Conservation (phyloP, 2,329 filamentous ascomycete species). For the Botrytis tulipae region DNA sequence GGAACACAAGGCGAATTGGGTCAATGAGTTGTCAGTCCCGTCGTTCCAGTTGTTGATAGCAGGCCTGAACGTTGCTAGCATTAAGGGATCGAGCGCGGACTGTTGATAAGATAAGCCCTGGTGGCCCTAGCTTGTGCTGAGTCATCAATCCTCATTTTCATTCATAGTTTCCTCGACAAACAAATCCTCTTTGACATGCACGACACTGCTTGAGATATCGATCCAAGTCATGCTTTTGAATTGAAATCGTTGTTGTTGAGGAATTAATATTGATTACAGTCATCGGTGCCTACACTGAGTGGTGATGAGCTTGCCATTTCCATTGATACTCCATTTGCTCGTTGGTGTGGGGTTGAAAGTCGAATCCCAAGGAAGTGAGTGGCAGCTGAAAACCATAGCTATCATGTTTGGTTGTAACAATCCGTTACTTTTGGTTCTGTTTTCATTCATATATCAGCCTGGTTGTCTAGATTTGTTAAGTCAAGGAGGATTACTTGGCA, state of each 20-base stretch:
- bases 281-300: background rate
- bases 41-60: background rate
- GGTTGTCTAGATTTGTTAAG: rapidly evolving
- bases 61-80: too few species aligned
- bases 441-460: too few species aligned
- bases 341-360: background rate
- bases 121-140: background rate
- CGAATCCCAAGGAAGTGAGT: too few species aligned
- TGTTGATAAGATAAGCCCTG: background rate
- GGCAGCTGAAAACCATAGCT: too few species aligned
- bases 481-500: background rate
- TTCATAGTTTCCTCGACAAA: background rate
- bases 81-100: too few species aligned
- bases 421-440: too few species aligned
- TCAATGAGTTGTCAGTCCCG: background rate
- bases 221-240: too few species aligned
- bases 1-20: background rate
- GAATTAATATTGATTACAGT: rapidly evolving
- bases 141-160: background rate
- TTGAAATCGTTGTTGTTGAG: background rate
- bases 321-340: background rate
- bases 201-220: background rate
- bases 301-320: background rate
- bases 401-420: too few species aligned
- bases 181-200: background rate